These are phyloP conservation scores for Quillaja saponaria DNA, from an alignment of 306 rosid genomes.

Conservation along the genomic window DNA sequence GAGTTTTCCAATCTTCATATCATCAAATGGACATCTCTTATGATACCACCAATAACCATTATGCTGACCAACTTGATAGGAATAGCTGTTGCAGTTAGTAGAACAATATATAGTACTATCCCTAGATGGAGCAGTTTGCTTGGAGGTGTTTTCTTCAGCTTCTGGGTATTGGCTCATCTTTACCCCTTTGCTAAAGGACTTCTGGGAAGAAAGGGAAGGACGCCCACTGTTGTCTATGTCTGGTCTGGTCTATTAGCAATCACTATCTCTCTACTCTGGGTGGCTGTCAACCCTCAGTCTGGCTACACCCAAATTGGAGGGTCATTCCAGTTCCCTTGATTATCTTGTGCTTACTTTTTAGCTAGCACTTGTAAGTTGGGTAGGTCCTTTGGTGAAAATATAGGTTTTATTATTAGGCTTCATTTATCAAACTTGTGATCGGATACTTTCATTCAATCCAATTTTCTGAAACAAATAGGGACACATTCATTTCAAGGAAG, in stretches of 20 bases:
- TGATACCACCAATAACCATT: constrained; percentile 71
- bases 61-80: constrained; percentile 68
- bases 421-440: not conserved
- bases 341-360: constrained; percentile 24
- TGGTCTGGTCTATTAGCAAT: constrained; percentile 78
- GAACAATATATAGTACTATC: constrained; percentile 54
- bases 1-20: constrained; percentile 59
- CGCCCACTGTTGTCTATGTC: constrained; percentile 73
- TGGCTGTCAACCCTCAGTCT: constrained; percentile 70
- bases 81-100: constrained; percentile 51
- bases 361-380: constrained; percentile 35
- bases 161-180: constrained; percentile 74
- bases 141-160: constrained; percentile 76
- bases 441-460: not conserved
- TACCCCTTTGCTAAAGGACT: constrained; percentile 84
- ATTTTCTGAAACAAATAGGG: not conserved
- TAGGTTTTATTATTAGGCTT: constrained; percentile 30
- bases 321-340: constrained; percentile 65
- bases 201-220: constrained; percentile 69
- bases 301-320: constrained; percentile 61
- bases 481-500: not conserved
- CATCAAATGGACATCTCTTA: constrained; percentile 65
- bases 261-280: constrained; percentile 77
- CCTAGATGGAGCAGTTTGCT: constrained; percentile 61
- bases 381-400: constrained; percentile 18